Base-by-base conservation (phyloP, 2,329 filamentous ascomycete genomes). In the Monilinia fructicola region DNA sequence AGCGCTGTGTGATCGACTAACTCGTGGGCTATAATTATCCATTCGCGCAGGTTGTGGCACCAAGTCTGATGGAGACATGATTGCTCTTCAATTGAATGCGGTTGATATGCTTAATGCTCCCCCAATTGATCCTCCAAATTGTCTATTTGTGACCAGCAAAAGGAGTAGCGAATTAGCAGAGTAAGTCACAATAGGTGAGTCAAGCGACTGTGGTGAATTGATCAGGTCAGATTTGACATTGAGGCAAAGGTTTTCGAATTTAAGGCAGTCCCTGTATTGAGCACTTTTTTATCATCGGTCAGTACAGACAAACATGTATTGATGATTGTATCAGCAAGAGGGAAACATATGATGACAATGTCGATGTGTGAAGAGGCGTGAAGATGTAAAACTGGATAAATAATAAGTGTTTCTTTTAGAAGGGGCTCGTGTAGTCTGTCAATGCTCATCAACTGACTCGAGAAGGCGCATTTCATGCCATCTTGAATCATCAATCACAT, bases 1-100 rank as follows among this genome's bases (percentile, higher is more conserved):
- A 70, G 90, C 83, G 78, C 89, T 91, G 71, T 84, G 84, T 38
- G 75, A 74, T 69, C 74, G 67, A 35, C 56, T 68, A 42, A 62
- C 35, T 52, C 71, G 68, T 40, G 67, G 67, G 44, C 54, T 60
- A 21, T 38, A 65, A 66, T n/a, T 44, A 3, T 42, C 63, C 63
- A 52, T 31, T n/a, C 63, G 54, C 23, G 46, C 54, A 31, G 26
- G 44, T 52, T 44, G 54, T 35, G 60, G 63, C 26, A 46, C 42
- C 31, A 38, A n/a, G 10, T 40, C 21, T 60, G 54, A 52, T 28
- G 31, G 42, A 52, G 54, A 53, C 63, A 65, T 64, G 23, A 60
- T 50, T 60, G 23, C 48, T 60, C 31, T 65, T 60, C 35, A 35
- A 40, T 35, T 26, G 28, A 18, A 42, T 18, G 44, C 21, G n/a